These are phyloP conservation scores for Fusarium euwallaceae DNA, from an alignment of 2,329 filamentous ascomycete species.

Conservation along the genomic window DNA sequence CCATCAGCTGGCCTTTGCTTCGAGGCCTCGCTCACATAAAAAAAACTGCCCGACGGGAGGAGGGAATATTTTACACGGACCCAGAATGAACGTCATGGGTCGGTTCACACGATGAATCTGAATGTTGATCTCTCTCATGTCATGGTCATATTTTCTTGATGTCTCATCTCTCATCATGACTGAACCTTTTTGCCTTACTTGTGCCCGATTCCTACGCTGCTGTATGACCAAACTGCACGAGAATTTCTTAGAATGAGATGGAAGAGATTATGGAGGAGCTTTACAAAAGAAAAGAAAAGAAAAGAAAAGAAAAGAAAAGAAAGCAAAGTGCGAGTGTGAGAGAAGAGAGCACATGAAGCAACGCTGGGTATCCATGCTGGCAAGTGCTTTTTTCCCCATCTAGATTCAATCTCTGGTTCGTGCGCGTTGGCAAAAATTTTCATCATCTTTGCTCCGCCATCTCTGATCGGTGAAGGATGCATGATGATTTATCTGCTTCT, in stretches of 20 bases:
- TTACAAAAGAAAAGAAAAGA: not conserved
- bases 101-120: not conserved
- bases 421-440: constrained; percentile 21
- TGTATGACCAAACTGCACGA: not conserved
- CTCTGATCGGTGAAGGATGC: not conserved
- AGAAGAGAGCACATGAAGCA: not conserved
- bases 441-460: constrained; percentile 1
- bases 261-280: constrained; percentile 8
- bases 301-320: constrained; percentile 17
- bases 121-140: constrained; percentile 13
- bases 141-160: not conserved
- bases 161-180: constrained; percentile 8
- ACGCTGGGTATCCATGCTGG: constrained; percentile 7
- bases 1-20: not conserved
- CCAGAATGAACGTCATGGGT: constrained; percentile 1
- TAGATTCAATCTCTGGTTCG: constrained; percentile 1
- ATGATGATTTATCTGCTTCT: constrained; percentile 15
- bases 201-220: not conserved
- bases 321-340: constrained; percentile 4
- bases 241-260: not conserved
- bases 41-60: not conserved
- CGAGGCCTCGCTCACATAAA: not conserved
- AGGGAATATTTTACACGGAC: constrained; percentile 5
- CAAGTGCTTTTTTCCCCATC: not conserved
- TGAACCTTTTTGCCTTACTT: constrained; percentile 1